Evolutionary conservation across 345 rosid species (phyloP).

Genomic region (Fremontodendron californicum): DNA sequence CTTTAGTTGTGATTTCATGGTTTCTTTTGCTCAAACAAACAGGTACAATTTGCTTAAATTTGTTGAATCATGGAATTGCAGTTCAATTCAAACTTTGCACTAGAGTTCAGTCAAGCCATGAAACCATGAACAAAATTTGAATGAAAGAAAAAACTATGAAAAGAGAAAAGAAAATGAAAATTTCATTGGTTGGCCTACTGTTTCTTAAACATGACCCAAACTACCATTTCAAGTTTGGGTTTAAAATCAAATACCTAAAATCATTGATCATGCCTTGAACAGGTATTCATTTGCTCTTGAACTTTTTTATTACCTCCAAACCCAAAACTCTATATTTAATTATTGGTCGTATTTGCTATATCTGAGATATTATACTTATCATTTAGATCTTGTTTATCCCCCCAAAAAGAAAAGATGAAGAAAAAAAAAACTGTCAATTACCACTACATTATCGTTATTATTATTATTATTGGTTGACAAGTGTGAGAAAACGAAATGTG

Average conservation of each 20-base stretch:
- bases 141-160: not conserved
- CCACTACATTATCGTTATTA: not conserved
- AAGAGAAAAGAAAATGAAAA: not conserved
- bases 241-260: not conserved
- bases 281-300: too few relatives aligned
- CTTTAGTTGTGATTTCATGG: too few relatives aligned
- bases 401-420: not conserved
- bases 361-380: not conserved
- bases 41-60: not conserved
- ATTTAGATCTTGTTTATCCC: constrained; percentile 5
- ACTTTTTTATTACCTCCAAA: too few relatives aligned
- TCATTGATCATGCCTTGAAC: too few relatives aligned
- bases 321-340: too few relatives aligned
- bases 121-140: not conserved
- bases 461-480: constrained; percentile 18
- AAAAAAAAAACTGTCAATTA: not conserved
- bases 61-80: not conserved
- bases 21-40: not conserved
- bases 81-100: not conserved
- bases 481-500: constrained; percentile 18
- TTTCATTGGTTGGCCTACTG: not conserved
- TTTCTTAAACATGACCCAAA: not conserved
- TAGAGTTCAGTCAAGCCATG: not conserved
- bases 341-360: too few relatives aligned
- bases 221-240: not conserved